Percentiles rank a stretch among this genome's conserved stretches.
These are phyloP conservation scores for Akebia trifoliata DNA, from an alignment of 164 flowering plant species.

Conservation along the genomic window DNA sequence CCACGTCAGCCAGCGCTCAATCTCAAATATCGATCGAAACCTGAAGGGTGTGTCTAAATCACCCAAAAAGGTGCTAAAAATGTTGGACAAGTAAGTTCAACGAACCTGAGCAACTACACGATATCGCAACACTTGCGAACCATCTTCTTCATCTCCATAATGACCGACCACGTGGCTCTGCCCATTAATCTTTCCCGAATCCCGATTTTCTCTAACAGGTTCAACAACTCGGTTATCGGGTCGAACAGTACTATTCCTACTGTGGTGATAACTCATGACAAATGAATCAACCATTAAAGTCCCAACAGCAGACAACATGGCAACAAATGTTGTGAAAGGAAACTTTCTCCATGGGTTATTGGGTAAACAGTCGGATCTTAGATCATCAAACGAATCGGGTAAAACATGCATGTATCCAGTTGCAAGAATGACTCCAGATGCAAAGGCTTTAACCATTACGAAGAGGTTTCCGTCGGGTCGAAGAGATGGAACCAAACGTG, in stretches of 20 bases:
- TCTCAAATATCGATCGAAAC: background rate
- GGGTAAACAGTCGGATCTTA: slow-evolving; percentile 17
- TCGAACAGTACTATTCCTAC: background rate
- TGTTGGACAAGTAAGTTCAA: background rate
- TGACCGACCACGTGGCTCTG: background rate
- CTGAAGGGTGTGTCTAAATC: too few species aligned
- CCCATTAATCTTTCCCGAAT: background rate
- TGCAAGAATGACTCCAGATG: slow-evolving; percentile 20
- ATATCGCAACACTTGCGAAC: slow-evolving; percentile 5
- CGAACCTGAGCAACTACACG: slow-evolving; percentile 17
- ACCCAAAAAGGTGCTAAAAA: background rate
- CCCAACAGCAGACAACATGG: slow-evolving; percentile 17
- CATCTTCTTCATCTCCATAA: background rate
- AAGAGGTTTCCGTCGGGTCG: slow-evolving; percentile 13
- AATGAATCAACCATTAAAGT: slow-evolving; percentile 23
- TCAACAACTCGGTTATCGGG: background rate
- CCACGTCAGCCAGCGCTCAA: too few species aligned
- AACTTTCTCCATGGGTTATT: slow-evolving; percentile 18
- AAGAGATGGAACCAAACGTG: slow-evolving; percentile 3
- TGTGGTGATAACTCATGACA: slow-evolving; percentile 1
- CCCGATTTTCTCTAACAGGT: background rate
- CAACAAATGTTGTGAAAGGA: slow-evolving; percentile 21
- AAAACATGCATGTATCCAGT: slow-evolving; percentile 26
- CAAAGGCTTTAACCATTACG: slow-evolving; percentile 16
- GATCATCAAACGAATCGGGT: slow-evolving; percentile 16